Conservation (phyloP, 106 monocot genomes). For the Dendrobium catenatum region DNA sequence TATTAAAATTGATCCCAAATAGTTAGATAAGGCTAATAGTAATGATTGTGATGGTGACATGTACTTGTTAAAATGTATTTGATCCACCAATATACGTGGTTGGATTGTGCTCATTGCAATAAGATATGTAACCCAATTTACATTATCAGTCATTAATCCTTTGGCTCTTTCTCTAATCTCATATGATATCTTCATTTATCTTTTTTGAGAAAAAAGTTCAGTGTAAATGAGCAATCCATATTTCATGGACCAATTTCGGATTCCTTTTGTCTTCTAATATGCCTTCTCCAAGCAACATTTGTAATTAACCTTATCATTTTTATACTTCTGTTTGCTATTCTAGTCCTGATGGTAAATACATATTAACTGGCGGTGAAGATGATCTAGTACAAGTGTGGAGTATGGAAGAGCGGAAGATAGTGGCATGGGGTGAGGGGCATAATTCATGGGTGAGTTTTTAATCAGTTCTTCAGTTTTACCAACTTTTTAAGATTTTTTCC, state of each 20-base stretch:
- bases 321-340: constrained; percentile 1
- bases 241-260: neutral
- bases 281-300: neutral
- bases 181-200: neutral
- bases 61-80: neutral
- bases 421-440: constrained; percentile 96
- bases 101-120: neutral
- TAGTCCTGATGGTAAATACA: constrained; percentile 79
- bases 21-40: neutral
- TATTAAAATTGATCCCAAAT: neutral
- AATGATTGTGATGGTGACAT: neutral
- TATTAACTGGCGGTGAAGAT: constrained; percentile 90
- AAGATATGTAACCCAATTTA: neutral
- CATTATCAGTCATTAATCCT: neutral
- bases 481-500: neutral
- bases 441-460: constrained; percentile 28
- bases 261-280: neutral
- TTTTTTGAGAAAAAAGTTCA: neutral
- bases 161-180: neutral
- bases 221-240: neutral
- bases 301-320: neutral
- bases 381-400: constrained; percentile 98
- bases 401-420: constrained; percentile 76
- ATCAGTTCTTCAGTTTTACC: neutral
- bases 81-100: neutral